Conservation (phyloP, 1,139 yeast species). For the Debaryomyces sp. region DNA sequence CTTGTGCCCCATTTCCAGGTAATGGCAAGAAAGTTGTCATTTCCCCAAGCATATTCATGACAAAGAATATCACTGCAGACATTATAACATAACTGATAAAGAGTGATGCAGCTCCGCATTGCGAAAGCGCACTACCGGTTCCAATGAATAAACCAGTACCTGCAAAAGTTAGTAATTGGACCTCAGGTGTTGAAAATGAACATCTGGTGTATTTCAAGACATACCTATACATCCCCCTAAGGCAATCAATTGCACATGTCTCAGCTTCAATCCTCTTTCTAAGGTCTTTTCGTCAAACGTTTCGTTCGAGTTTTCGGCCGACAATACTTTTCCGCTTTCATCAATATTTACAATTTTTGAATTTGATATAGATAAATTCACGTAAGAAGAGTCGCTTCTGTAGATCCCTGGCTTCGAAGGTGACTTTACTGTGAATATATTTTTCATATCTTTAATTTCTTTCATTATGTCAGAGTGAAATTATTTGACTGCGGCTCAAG, state of each 20-base stretch:
- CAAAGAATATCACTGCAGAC: conserved; percentile 54
- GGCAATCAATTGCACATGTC: conserved; percentile 43
- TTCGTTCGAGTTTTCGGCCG: conserved; percentile 25
- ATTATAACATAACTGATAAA: conserved; percentile 50
- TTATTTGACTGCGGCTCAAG: neutral
- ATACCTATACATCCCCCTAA: conserved; percentile 41
- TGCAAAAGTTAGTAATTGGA: neutral
- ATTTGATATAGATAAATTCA: conserved; percentile 36
- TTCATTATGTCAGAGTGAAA: neutral
- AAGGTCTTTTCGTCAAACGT: conserved; percentile 22
- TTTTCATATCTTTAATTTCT: conserved; percentile 7
- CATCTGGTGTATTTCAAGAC: neutral
- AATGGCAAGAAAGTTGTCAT: conserved; percentile 62
- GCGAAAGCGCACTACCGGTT: conserved; percentile 46
- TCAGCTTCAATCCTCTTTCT: conserved; percentile 39
- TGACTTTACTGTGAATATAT: conserved; percentile 17
- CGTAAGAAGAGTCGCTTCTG: conserved; percentile 25
- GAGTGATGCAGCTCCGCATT: conserved; percentile 55
- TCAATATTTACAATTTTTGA: conserved; percentile 35
- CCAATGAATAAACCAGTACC: conserved; percentile 50
- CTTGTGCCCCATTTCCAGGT: conserved; percentile 47
- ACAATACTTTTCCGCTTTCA: conserved; percentile 31
- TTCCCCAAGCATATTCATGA: conserved; percentile 63
- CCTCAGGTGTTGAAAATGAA: neutral
- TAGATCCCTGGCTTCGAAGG: conserved; percentile 18